phyloP scores from a whole-genome alignment of 768 basidiomycete species.

The Hypholoma sublateritium region DNA sequence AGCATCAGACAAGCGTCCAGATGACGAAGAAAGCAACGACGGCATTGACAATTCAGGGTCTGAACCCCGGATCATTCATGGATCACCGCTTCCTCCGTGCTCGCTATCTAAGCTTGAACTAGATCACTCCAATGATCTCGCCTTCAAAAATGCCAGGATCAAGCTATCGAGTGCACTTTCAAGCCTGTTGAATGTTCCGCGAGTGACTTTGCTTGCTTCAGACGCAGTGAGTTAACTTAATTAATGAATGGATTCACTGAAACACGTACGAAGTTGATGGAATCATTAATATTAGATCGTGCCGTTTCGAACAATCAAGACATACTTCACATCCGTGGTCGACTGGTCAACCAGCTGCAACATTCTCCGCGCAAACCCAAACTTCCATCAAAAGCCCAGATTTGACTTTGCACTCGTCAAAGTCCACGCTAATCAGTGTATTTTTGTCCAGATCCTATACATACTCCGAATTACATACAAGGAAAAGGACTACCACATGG shows the following conservation, averaged over 20 bases:
- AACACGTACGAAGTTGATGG: neutral
- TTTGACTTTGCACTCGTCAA: conserved; percentile 24
- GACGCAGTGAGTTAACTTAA: neutral
- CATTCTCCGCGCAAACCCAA: conserved; percentile 28
- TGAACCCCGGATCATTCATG: neutral
- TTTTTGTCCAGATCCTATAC: conserved; percentile 12
- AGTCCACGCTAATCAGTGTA: conserved; percentile 2
- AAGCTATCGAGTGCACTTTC: no score
- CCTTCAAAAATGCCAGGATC: no score
- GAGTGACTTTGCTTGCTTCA: neutral
- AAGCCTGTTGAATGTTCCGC: no score
- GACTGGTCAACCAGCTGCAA: conserved; percentile 27
- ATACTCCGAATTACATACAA: conserved; percentile 6
- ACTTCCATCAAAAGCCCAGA: conserved; percentile 21
- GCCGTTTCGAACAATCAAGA: conserved; percentile 22
- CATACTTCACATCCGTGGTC: conserved; percentile 26
- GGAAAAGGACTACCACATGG: neutral
- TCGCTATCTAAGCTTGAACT: no score
- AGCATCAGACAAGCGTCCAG: neutral
- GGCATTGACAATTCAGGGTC: neutral
- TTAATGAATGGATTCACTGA: neutral
- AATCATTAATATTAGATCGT: conserved; percentile 14
- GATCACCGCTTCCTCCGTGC: no score
- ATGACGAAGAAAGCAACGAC: neutral
- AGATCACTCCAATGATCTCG: no score